Evolutionary conservation across 73 alveolate genomes (phyloP), one percentile per base, ranked within the genome.

Genomic region (Blepharisma japonicum): DNA sequence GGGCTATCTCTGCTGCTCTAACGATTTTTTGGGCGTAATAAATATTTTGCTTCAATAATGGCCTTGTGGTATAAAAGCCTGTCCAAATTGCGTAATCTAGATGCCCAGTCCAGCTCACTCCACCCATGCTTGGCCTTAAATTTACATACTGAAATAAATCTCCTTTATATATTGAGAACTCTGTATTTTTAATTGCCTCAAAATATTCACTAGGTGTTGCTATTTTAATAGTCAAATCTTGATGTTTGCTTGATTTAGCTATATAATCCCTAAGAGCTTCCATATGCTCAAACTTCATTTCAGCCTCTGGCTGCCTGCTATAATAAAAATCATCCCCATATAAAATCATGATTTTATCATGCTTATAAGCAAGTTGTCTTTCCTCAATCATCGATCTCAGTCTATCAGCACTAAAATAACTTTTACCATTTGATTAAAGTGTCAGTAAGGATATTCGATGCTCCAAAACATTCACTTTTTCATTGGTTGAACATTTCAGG

Each of bases 241-340:
- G 49, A 2, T n/a, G 5, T 18, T 87, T 83, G 27, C 53, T 54
- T 6, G 81, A 45, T 66, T 89, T 91, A 48, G 54, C 81, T 85
- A 6, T 88, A 74, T 8, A 14, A 25, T 61, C 74, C 5, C 74
- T 61, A 8, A 61, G 11, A 1, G 14, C 46, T 5, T 61, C 74
- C n/a, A 61, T n/a, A 14, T 14, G 47, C 47, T 61, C 47, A 25
- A 61, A 61, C 3, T 20, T n/a, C 74, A 8, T 0, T 20, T 39
- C 18, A 0, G 74, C 39, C 2, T 18, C 46, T 8, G 14, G 14
- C 14, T 14, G 46, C 18, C 23, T 39, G 11, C 23, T n/a, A 61
- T 14, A 61, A 61, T 14, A 61, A n/a, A 20, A n/a, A 25, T 61
- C 74, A 61, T 61, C 74, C 14, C 74, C 74, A 61, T 14, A 61